Conservation (phyloP, 2,329 filamentous ascomycete species). For the Tolypocladium paradoxum region DNA sequence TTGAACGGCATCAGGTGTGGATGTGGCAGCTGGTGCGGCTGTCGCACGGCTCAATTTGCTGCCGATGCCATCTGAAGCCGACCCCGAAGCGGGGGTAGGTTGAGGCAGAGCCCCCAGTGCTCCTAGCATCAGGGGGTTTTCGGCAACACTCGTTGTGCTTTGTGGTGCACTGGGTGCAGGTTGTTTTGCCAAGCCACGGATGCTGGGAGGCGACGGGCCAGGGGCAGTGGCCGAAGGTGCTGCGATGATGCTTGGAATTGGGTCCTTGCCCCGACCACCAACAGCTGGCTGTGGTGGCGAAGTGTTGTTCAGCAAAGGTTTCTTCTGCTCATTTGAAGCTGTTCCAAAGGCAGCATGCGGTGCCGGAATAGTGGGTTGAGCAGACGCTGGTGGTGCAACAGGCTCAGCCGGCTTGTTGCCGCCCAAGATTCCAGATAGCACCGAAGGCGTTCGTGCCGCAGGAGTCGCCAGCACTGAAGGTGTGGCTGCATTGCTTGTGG, state of each 20-base stretch:
- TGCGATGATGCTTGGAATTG: background rate
- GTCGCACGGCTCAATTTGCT: background rate
- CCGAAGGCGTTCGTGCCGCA: constrained; percentile 1
- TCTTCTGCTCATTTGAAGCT: background rate
- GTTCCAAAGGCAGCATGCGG: background rate
- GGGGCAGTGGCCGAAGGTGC: background rate
- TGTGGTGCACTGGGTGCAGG: background rate
- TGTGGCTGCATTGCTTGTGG: constrained; percentile 7
- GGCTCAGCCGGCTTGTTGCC: background rate
- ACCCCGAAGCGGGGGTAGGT: background rate
- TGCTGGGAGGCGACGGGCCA: background rate
- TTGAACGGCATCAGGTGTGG: constrained; percentile 4
- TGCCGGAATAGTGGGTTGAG: background rate
- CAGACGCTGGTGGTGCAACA: background rate
- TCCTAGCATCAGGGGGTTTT: background rate
- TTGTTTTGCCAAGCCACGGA: background rate
- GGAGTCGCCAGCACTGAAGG: background rate
- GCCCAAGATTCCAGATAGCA: background rate
- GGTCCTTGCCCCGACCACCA: background rate
- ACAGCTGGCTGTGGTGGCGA: background rate
- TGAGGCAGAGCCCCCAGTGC: background rate
- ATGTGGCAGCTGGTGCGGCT: background rate
- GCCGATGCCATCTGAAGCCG: background rate
- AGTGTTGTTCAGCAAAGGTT: background rate
- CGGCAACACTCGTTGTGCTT: background rate